Conservation (phyloP, 176 grass and related monocot genomes). For the Otatea glauca region DNA sequence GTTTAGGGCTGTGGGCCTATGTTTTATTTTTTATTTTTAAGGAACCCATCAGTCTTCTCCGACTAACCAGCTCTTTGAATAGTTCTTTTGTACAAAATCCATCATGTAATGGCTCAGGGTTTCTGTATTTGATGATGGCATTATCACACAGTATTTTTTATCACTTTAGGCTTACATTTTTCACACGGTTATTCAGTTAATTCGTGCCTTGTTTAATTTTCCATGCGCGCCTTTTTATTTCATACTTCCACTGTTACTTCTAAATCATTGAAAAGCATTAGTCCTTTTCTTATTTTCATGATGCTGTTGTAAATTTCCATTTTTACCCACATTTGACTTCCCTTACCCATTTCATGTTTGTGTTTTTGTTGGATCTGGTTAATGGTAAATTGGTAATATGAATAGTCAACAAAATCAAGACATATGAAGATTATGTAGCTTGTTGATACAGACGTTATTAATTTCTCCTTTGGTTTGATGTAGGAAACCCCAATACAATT, state of each 20-base stretch:
- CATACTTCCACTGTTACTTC: not conserved
- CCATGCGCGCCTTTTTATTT: not conserved
- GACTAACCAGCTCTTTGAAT: not conserved
- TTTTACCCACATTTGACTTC: not conserved
- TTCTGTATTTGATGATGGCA: conserved; percentile 20
- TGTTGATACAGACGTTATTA: conserved; percentile 22
- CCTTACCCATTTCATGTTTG: conserved; percentile 14
- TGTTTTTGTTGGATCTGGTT: conserved; percentile 28
- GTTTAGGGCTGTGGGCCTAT: not conserved
- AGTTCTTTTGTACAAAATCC: conserved; percentile 11
- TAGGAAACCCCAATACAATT: conserved; percentile 83
- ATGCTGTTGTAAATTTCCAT: not conserved
- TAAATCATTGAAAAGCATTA: conserved; percentile 5
- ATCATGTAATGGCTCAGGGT: not conserved
- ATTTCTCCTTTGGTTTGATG: conserved; percentile 32
- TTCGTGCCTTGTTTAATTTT: not conserved
- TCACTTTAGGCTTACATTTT: not conserved
- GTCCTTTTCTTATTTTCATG: not conserved
- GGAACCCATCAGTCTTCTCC: not conserved
- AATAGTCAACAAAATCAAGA: not conserved
- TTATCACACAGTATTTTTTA: not conserved
- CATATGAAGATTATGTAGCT: conserved; percentile 19
- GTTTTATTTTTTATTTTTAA: not conserved
- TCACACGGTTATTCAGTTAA: not conserved
- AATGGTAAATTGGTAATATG: not conserved